A percentile compares a stretch with the other conserved stretches of the same genome.
These are phyloP conservation scores for Zymoseptoria crescenta DNA, from an alignment of 2,329 filamentous ascomycete genomes.

Conservation along the genomic window DNA sequence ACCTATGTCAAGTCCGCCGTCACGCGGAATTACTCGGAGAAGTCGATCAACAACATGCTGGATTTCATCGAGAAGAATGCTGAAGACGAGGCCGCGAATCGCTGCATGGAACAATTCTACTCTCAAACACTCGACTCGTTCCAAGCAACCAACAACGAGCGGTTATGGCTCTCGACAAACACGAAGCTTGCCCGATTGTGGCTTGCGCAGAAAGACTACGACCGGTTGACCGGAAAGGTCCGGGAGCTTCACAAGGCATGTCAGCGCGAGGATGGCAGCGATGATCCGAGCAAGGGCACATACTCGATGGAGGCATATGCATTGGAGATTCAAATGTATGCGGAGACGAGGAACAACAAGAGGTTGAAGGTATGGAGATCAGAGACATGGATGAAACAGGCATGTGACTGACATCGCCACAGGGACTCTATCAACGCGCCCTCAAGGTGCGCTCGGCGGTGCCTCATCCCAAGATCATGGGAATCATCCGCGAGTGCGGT, in stretches of 20 bases:
- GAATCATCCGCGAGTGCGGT: conserved; percentile 95
- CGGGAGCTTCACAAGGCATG: conserved; percentile 84
- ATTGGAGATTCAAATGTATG: conserved; percentile 97
- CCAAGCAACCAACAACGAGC: conserved; percentile 94
- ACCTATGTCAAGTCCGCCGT: conserved; percentile 97
- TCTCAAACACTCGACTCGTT: conserved; percentile 88
- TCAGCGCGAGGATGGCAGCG: conserved; percentile 74
- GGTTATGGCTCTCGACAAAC: conserved; percentile 95
- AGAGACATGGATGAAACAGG: conserved; percentile 3
- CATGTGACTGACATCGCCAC: conserved; percentile 10
- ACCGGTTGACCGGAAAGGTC: conserved; percentile 70
- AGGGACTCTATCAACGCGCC: conserved; percentile 79
- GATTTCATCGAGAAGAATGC: conserved; percentile 93
- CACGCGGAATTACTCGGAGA: conserved; percentile 96
- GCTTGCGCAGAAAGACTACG: conserved; percentile 84
- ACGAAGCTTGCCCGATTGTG: conserved; percentile 91
- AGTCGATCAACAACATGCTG: conserved; percentile 98
- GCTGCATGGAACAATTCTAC: conserved; percentile 92
- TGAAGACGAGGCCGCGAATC: conserved; percentile 60
- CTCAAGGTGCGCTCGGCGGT: conserved; percentile 93
- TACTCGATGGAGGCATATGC: conserved; percentile 95
- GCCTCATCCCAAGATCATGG: conserved; percentile 97
- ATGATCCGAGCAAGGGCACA: conserved; percentile 91
- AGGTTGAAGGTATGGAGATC: conserved; percentile 61
- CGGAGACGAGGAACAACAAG: conserved; percentile 94